These are phyloP conservation scores for Fusarium sp. DNA, from an alignment of 2,329 filamentous ascomycete genomes.

Conservation along the genomic window DNA sequence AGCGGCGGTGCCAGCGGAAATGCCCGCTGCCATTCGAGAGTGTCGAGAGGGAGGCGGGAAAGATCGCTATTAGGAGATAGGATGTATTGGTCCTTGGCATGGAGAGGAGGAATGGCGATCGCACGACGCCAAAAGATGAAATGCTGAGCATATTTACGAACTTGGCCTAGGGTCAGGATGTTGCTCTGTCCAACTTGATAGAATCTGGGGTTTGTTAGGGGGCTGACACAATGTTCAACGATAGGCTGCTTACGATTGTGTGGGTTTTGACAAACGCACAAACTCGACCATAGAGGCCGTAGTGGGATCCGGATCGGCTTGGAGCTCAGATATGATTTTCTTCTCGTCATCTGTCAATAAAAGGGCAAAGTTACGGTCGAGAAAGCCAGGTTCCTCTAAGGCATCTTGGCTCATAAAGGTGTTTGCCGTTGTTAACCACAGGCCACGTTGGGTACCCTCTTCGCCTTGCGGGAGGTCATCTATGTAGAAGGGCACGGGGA, in stretches of 20 bases:
- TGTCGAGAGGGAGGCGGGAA: constrained; percentile 74
- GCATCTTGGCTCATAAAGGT: constrained; percentile 76
- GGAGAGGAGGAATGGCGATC: constrained; percentile 88
- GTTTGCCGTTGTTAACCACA: constrained; percentile 90
- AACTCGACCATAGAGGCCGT: constrained; percentile 84
- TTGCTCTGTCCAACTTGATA: constrained; percentile 77
- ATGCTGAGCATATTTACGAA: constrained; percentile 89
- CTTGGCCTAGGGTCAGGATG: constrained; percentile 79
- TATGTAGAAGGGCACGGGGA: constrained; percentile 74
- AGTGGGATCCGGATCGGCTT: constrained; percentile 79
- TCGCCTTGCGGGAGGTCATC: constrained; percentile 76
- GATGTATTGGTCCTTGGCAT: constrained; percentile 90
- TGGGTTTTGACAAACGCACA: constrained; percentile 78
- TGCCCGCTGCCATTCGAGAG: constrained; percentile 75
- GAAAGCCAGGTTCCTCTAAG: constrained; percentile 71
- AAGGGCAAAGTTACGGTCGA: constrained; percentile 88
- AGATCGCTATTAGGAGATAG: constrained; percentile 90
- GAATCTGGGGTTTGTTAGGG: constrained; percentile 55
- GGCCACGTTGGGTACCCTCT: constrained; percentile 75
- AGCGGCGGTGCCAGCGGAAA: constrained; percentile 88
- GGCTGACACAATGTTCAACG: neutral
- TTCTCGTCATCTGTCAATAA: constrained; percentile 86
- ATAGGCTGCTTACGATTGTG: constrained; percentile 63
- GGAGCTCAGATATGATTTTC: constrained; percentile 77
- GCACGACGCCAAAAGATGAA: constrained; percentile 96